Evolutionary conservation across 805 yeast genomes (phyloP).

Genomic region (Starmerella geochares): DNA sequence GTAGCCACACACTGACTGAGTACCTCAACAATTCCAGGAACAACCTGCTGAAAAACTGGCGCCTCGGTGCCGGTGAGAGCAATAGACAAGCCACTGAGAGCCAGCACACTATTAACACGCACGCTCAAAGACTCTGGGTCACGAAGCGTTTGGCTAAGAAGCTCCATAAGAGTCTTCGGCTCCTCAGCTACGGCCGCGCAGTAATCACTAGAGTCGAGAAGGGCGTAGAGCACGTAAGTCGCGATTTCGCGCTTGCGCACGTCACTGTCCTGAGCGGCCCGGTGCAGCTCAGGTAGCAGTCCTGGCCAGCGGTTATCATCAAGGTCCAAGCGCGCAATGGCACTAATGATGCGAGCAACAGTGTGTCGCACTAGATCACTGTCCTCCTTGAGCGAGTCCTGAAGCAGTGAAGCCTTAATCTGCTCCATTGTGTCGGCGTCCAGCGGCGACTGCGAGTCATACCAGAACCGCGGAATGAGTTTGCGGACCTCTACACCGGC

Average conservation of each 20-base stretch:
- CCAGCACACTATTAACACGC: conserved; percentile 73
- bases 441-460: conserved; percentile 30
- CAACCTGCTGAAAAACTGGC: conserved; percentile 44
- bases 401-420: conserved; percentile 59
- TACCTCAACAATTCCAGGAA: conserved; percentile 75
- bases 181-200: conserved; percentile 20
- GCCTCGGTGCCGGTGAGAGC: conserved; percentile 41
- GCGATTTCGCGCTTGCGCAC: conserved; percentile 69
- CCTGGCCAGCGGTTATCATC: conserved; percentile 63
- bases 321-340: conserved; percentile 70
- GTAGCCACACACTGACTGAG: conserved; percentile 60
- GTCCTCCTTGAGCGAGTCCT: conserved; percentile 56
- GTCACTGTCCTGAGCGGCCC: conserved; percentile 49
- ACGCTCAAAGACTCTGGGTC: conserved; percentile 56
- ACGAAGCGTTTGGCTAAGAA: conserved; percentile 58
- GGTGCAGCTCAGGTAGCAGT: conserved; percentile 59
- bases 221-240: conserved; percentile 62
- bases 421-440: conserved; percentile 44
- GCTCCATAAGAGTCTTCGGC: conserved; percentile 55
- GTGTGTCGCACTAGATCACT: conserved; percentile 70
- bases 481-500: conserved; percentile 97
- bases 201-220: conserved; percentile 46
- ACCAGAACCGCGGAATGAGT: conserved; percentile 64
- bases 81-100: conserved; percentile 63
- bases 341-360: conserved; percentile 77